phyloP scores from a whole-genome alignment of 352 stramenopile species.

The Peronospora tabacina region DNA sequence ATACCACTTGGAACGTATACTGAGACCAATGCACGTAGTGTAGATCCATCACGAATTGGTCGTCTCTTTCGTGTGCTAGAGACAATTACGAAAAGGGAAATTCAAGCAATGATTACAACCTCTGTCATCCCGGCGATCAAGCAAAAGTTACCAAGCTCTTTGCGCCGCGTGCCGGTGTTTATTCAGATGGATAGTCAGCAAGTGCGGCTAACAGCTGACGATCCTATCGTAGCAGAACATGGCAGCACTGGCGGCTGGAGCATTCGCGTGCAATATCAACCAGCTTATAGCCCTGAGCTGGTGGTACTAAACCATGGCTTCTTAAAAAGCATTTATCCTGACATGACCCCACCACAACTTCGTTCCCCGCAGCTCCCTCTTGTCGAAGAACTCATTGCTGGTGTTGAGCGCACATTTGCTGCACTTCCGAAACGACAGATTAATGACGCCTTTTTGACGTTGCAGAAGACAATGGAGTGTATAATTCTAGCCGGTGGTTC shows the following conservation, averaged over 20 bases:
- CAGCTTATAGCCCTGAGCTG: constrained; percentile 33
- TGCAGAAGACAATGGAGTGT: constrained; percentile 40
- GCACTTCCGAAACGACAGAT: constrained; percentile 20
- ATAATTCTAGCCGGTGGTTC: constrained; percentile 29
- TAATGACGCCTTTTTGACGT: constrained; percentile 20
- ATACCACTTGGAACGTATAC: constrained; percentile 9
- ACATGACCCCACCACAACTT: constrained; percentile 9
- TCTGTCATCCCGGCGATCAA: constrained; percentile 36
- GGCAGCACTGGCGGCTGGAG: constrained; percentile 27
- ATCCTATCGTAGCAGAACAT: constrained; percentile 27
- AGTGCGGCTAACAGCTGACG: constrained; percentile 27
- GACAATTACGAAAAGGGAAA: constrained; percentile 28
- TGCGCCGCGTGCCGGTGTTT: constrained; percentile 17
- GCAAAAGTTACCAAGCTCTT: constrained; percentile 24
- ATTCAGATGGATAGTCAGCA: constrained; percentile 40
- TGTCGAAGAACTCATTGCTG: constrained; percentile 21
- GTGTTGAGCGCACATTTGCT: constrained; percentile 23
- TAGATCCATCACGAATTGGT: constrained; percentile 2
- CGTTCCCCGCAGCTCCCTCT: constrained; percentile 10
- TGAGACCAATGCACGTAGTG: constrained; percentile 3
- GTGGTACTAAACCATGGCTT: constrained; percentile 31
- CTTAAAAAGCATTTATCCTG: constrained; percentile 24
- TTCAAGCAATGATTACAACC: constrained; percentile 27
- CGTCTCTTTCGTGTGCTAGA: constrained; percentile 23
- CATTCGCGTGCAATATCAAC: constrained; percentile 36